Percentiles rank a stretch among this genome's conserved stretches.
Evolutionary conservation across 192 early-diverging fungal genomes (phyloP).

Genomic region (Entomortierella lignicola): DNA sequence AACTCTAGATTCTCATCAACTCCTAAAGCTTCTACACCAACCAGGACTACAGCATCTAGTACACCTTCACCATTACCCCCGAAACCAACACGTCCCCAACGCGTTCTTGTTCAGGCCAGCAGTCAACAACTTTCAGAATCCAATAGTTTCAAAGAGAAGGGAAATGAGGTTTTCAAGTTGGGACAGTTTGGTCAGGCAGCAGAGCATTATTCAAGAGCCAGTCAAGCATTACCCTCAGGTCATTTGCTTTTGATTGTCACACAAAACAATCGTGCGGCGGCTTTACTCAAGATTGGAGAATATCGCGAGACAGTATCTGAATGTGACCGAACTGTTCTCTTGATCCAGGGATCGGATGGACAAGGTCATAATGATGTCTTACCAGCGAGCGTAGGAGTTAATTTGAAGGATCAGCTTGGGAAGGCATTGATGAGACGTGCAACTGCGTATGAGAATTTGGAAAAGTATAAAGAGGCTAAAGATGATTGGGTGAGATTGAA

Average conservation of each 20-base stretch:
- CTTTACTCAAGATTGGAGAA: constrained; percentile 86
- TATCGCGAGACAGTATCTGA: constrained; percentile 78
- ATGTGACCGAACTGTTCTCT: constrained; percentile 60
- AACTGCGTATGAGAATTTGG: constrained; percentile 82
- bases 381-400: constrained; percentile 42
- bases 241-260: constrained; percentile 76
- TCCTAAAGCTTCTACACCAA: neutral
- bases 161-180: constrained; percentile 88
- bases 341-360: constrained; percentile 53
- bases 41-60: neutral
- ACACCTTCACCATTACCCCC: constrained; percentile 39
- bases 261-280: constrained; percentile 88
- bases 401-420: constrained; percentile 68
- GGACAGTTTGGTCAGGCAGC: constrained; percentile 92
- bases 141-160: constrained; percentile 64
- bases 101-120: constrained; percentile 55
- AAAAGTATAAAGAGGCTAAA: constrained; percentile 82
- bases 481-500: constrained; percentile 64
- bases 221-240: constrained; percentile 61
- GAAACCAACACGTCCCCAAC: constrained; percentile 38
- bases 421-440: constrained; percentile 85
- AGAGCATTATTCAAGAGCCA: constrained; percentile 66
- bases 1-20: neutral
- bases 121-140: constrained; percentile 53
- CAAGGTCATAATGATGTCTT: constrained; percentile 26